Base-by-base conservation (phyloP, 2,329 filamentous ascomycete species). In the Microascus cirrosus region DNA sequence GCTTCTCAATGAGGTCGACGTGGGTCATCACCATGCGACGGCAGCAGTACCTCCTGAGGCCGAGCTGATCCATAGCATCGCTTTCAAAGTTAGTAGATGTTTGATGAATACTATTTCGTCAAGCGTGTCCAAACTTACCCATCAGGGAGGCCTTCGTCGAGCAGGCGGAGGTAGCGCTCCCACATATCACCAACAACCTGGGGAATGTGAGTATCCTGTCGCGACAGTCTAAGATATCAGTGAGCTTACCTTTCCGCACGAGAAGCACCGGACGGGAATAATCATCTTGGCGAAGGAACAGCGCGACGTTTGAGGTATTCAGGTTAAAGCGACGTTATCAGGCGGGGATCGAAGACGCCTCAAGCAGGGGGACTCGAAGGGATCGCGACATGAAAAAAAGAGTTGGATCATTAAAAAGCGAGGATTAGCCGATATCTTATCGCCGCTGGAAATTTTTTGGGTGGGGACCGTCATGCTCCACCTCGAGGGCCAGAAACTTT, bases 21-120 rank as follows among this genome's bases (percentile, higher is more conserved):
- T 99, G 94, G 60, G 94, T 99, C 89, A 99, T 96, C 73, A 99
- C 85, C 94, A 99, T 99, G 68, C 94, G 88, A 66, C 94, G 89
- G 78, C 94, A 99, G 82, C 94, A 99, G 79, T 99, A 99, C 65
- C 94, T 85, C 74, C 90, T 93, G 68, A 95, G 87, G 59, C 91
- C 91, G 57, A 99, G 85, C 70, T 91, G 83, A 73, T 97, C 92
- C 87, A 99, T 95, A 50, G 93, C 94, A 71, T 96, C 91, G 68
- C 94, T 96, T 65, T 68, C 57, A 48, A 54, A 20, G n/a, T 53
- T 15, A 62, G 75, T 59, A 73, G 69, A 35, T 55, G 32, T 22
- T n/a, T 25, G 10, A 32, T 32, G 42, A 11, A 35, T 35, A 55
- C 53, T 34, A 13, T 6, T 15, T 8, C 6, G 1, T 20, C 10